Evolutionary conservation across 1,139 yeast genomes (phyloP).

Genomic region (Yarrowia galli): DNA sequence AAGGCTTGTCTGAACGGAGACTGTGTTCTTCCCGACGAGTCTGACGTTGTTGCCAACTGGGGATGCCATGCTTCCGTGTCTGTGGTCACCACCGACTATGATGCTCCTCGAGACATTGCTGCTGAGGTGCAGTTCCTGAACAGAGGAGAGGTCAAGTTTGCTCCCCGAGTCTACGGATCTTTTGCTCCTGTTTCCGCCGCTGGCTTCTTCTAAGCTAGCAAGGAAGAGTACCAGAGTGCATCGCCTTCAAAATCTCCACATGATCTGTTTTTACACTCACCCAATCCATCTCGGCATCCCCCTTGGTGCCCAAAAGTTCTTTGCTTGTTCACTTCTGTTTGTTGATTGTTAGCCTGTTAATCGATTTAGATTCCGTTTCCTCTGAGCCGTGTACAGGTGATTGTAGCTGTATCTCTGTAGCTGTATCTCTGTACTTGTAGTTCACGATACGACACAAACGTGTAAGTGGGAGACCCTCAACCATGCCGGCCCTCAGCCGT

Average conservation of each 20-base stretch:
- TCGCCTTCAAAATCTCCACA: too few relatives aligned
- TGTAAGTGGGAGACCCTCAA: too few relatives aligned
- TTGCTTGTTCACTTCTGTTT: not conserved
- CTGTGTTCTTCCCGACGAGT: slow-evolving; percentile 15
- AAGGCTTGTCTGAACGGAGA: slow-evolving; percentile 6
- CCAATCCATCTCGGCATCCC: too few relatives aligned
- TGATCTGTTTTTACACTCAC: too few relatives aligned
- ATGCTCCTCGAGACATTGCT: slow-evolving; percentile 19
- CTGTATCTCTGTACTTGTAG: too few relatives aligned
- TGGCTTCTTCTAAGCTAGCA: not conserved
- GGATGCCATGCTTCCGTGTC: slow-evolving; percentile 4
- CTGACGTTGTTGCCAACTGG: slow-evolving; percentile 19
- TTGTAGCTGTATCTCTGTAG: too few relatives aligned
- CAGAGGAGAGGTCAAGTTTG: slow-evolving; percentile 9
- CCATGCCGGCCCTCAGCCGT: too few relatives aligned
- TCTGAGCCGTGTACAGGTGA: too few relatives aligned
- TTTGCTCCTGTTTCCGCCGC: slow-evolving; percentile 2
- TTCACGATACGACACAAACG: too few relatives aligned
- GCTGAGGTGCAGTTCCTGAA: slow-evolving; percentile 13
- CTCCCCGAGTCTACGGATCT: slow-evolving; percentile 5
- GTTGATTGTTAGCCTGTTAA: not conserved
- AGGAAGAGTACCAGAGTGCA: not conserved
- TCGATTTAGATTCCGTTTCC: not conserved
- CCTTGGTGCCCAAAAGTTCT: too few relatives aligned
- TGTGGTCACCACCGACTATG: slow-evolving; percentile 1